These are phyloP conservation scores for Penicillium coffeae DNA, from an alignment of 495 filamentous ascomycete species.

Conservation along the genomic window DNA sequence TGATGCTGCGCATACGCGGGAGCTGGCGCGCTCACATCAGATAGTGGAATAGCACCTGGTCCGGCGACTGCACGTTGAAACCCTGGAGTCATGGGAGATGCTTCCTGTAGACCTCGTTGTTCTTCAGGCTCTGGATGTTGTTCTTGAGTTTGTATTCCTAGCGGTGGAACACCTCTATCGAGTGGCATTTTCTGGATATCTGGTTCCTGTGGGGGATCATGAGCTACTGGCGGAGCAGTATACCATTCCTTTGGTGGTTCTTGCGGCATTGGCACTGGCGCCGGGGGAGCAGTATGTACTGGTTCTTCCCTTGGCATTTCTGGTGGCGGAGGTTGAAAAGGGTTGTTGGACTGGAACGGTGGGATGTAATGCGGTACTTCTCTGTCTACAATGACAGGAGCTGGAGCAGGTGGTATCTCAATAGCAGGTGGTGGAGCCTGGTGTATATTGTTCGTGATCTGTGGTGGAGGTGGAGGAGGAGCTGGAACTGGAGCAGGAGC, in stretches of 20 bases:
- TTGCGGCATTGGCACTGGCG: neutral
- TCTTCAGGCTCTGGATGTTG: neutral
- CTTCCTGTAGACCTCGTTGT: neutral
- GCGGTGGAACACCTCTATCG: neutral
- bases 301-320: neutral
- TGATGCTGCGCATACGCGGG: conserved; percentile 28
- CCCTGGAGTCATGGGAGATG: conserved; percentile 37
- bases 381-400: conserved; percentile 19
- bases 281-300: neutral
- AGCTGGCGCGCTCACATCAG: conserved; percentile 38
- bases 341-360: conserved; percentile 21
- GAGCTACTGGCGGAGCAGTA: neutral
- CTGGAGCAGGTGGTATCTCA: conserved; percentile 1
- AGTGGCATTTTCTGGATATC: neutral
- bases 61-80: conserved; percentile 39
- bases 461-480: conserved; percentile 12
- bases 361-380: conserved; percentile 26
- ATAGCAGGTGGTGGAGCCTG: conserved; percentile 5
- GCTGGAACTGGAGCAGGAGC: conserved; percentile 9
- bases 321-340: neutral
- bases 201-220: conserved; percentile 1
- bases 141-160: conserved; percentile 4
- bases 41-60: conserved; percentile 43
- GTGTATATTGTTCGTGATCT: conserved; percentile 13
- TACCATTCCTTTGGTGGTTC: neutral